phyloP scores from a whole-genome alignment of 2,329 filamentous ascomycete genomes.

The Epichloe scottii region DNA sequence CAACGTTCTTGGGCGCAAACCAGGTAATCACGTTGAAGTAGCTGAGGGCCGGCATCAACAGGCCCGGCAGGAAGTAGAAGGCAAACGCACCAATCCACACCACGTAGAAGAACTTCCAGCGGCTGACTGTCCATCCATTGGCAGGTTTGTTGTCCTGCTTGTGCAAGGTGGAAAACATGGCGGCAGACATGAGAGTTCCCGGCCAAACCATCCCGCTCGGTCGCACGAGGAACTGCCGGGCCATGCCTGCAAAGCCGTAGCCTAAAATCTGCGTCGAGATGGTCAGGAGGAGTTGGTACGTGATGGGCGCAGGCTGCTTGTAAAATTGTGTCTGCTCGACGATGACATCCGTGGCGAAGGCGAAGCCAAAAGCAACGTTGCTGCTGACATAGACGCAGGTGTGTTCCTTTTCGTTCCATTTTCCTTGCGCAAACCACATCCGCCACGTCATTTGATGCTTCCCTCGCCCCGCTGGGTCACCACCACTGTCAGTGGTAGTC shows the following conservation, averaged over 20 bases:
- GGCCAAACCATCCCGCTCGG: conserved; percentile 90
- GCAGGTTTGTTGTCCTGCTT: conserved; percentile 72
- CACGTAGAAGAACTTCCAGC: conserved; percentile 73
- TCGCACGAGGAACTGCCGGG: conserved; percentile 67
- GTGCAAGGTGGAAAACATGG: conserved; percentile 81
- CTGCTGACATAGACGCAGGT: conserved; percentile 82
- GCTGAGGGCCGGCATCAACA: conserved; percentile 72
- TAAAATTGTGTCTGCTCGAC: conserved; percentile 87
- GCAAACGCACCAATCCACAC: conserved; percentile 59
- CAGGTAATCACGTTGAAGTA: conserved; percentile 85
- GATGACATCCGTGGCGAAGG: conserved; percentile 81
- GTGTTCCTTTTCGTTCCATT: conserved; percentile 83
- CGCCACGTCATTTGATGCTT: conserved; percentile 35
- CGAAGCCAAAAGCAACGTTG: conserved; percentile 81
- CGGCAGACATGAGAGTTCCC: conserved; percentile 73
- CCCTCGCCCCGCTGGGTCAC: conserved; percentile 9
- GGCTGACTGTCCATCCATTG: conserved; percentile 69
- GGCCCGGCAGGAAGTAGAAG: conserved; percentile 77
- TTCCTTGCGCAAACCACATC: conserved; percentile 66
- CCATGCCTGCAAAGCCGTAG: conserved; percentile 75
- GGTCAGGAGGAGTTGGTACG: conserved; percentile 71
- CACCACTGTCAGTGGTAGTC: conserved; percentile 8
- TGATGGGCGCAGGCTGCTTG: conserved; percentile 62
- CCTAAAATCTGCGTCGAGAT: conserved; percentile 79
- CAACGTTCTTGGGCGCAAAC: conserved; percentile 78